Conservation (phyloP, 768 basidiomycete genomes). For the Xerocomus potaroensis region DNA sequence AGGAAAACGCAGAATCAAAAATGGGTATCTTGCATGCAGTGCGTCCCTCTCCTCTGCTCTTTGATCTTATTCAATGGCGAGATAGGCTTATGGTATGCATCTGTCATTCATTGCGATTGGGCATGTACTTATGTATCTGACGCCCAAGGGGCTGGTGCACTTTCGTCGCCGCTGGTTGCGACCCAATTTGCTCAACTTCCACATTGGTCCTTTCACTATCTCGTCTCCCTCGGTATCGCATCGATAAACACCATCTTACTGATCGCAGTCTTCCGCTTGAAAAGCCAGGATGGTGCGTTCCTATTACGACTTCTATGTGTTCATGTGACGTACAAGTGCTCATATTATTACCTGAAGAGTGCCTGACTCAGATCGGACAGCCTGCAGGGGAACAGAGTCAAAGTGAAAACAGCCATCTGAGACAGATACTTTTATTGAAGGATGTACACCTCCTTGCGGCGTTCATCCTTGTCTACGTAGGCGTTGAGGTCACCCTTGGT, state of each 20-base stretch:
- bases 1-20: constrained; percentile 35
- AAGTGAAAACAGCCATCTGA: constrained; percentile 36
- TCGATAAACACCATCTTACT: constrained; percentile 51
- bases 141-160: constrained; percentile 55
- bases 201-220: constrained; percentile 77
- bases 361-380: constrained; percentile 51
- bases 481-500: constrained; percentile 55
- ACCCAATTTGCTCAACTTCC: constrained; percentile 70
- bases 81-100: constrained; percentile 33
- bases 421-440: constrained; percentile 48
- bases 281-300: constrained; percentile 59
- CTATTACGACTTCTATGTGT: neutral
- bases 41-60: constrained; percentile 30
- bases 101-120: neutral
- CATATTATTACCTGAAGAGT: constrained; percentile 37
- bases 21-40: constrained; percentile 40
- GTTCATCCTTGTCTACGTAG: constrained; percentile 65
- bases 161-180: constrained; percentile 67
- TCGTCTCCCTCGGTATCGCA: constrained; percentile 66
- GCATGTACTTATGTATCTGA: constrained; percentile 6
- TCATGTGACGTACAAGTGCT: no score
- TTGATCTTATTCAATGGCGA: neutral
- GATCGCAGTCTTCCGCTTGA: constrained; percentile 58
- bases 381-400: constrained; percentile 33
- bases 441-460: constrained; percentile 60